phyloP scores from a whole-genome alignment of 371 early-diverging fungal species.

The Hamiltosporidium tvaerminnensis region DNA sequence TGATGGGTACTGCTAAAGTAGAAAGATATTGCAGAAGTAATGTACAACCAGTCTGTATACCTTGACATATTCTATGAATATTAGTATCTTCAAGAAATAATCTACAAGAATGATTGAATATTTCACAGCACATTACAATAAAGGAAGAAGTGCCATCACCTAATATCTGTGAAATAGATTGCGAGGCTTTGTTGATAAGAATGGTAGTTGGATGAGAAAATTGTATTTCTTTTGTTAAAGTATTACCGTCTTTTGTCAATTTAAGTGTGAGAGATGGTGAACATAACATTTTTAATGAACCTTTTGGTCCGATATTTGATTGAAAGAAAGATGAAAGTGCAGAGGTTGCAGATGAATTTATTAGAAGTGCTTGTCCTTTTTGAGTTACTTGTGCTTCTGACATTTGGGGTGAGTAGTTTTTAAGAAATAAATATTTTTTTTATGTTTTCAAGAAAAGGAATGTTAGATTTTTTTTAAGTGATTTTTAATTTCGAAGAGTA shows the following conservation, averaged over 20 bases:
- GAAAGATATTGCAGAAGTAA: slow-evolving; percentile 59
- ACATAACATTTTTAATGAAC: slow-evolving; percentile 79
- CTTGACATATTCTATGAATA: slow-evolving; percentile 79
- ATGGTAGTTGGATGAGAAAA: slow-evolving; percentile 97
- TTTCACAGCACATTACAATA: slow-evolving; percentile 79
- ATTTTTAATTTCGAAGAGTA: too few species aligned
- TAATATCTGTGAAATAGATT: slow-evolving; percentile 86
- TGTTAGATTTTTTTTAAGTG: too few species aligned
- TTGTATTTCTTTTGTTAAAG: slow-evolving; percentile 68
- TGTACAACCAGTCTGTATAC: slow-evolving; percentile 65
- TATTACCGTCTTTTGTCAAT: slow-evolving; percentile 53
- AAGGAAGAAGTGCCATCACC: slow-evolving; percentile 96
- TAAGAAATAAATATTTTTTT: too few species aligned
- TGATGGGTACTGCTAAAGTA: slow-evolving; percentile 22
- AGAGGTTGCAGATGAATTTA: slow-evolving; percentile 83
- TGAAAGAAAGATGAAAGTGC: slow-evolving; percentile 80
- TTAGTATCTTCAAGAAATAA: slow-evolving; percentile 86
- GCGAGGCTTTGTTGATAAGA: slow-evolving; percentile 92
- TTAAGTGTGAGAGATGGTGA: slow-evolving; percentile 60
- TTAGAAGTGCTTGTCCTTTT: slow-evolving; percentile 76
- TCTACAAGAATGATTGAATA: slow-evolving; percentile 79
- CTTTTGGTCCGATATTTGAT: slow-evolving; percentile 90
- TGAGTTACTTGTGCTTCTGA: slow-evolving; percentile 5
- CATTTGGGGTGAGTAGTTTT: too few species aligned
- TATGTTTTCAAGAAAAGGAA: too few species aligned